phyloP scores from a whole-genome alignment of 2,329 filamentous ascomycete genomes.

The Delphinella strobiligena region DNA sequence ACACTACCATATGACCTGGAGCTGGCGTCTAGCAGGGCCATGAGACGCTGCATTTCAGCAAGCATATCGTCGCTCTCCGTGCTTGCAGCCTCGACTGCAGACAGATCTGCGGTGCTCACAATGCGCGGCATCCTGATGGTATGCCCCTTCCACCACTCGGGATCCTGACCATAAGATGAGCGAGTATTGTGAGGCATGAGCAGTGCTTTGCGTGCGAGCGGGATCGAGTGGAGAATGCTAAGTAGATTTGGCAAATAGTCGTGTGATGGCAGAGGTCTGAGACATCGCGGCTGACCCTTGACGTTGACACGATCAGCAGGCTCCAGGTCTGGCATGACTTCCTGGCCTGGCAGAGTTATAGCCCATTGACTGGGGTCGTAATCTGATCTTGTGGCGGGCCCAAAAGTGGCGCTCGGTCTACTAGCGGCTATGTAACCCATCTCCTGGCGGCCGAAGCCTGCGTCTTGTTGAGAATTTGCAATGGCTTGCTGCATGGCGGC shows the following conservation, averaged over 20 bases:
- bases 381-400: constrained; percentile 41
- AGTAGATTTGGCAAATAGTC: constrained; percentile 46
- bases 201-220: constrained; percentile 45
- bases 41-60: constrained; percentile 47
- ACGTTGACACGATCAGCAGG: constrained; percentile 32
- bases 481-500: constrained; percentile 16
- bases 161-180: constrained; percentile 41
- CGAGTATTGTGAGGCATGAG: constrained; percentile 34
- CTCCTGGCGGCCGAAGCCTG: constrained; percentile 31
- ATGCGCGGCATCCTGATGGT: constrained; percentile 38
- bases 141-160: constrained; percentile 52
- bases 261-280: constrained; percentile 42
- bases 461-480: constrained; percentile 13
- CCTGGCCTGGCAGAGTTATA: constrained; percentile 27
- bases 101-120: constrained; percentile 28
- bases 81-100: constrained; percentile 16
- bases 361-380: constrained; percentile 46
- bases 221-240: constrained; percentile 51
- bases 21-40: constrained; percentile 48
- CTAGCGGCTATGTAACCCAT: constrained; percentile 36
- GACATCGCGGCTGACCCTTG: constrained; percentile 40
- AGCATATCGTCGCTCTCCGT: constrained; percentile 35
- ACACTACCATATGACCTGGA: constrained; percentile 47
- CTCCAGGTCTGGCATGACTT: constrained; percentile 42
- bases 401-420: constrained; percentile 32